Evolutionary conservation across 75 land plant species (phyloP).

Genomic region (Sequoia sempervirens): DNA sequence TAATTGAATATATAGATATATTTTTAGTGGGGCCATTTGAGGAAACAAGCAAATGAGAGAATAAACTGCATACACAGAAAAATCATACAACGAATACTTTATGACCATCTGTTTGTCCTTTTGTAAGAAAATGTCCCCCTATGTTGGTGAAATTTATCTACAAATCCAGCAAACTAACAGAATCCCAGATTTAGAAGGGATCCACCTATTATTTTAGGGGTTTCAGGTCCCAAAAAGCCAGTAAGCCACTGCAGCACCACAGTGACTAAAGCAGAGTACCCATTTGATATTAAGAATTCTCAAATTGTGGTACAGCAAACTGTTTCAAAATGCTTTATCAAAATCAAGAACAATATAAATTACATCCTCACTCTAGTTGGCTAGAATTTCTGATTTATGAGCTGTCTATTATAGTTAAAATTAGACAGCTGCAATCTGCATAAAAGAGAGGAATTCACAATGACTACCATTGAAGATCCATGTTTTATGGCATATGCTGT

Average conservation of each 20-base stretch:
- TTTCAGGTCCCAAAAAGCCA: not conserved
- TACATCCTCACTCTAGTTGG: not conserved
- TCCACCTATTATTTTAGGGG: not conserved
- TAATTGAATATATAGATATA: no score
- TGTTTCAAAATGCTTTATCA: not conserved
- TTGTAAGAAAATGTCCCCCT: no score
- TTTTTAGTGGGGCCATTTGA: not conserved
- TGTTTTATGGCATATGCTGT: no score
- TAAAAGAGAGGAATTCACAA: no score
- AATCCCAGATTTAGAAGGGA: not conserved
- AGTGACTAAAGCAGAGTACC: not conserved
- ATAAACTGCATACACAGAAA: no score
- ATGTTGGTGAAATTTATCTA: not conserved
- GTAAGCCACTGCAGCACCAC: not conserved
- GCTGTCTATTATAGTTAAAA: not conserved
- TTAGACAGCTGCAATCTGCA: not conserved
- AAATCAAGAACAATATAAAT: not conserved
- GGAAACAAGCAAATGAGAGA: no score
- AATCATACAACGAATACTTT: no score
- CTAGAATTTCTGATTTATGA: not conserved
- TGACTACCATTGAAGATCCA: no score
- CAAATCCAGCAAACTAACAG: not conserved
- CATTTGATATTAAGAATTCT: not conserved
- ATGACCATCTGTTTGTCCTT: not conserved
- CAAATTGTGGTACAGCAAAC: not conserved